Percentiles rank a stretch among this genome's conserved stretches.
Conservation (phyloP, 2,329 filamentous ascomycete species). For the Cytospora mali region DNA sequence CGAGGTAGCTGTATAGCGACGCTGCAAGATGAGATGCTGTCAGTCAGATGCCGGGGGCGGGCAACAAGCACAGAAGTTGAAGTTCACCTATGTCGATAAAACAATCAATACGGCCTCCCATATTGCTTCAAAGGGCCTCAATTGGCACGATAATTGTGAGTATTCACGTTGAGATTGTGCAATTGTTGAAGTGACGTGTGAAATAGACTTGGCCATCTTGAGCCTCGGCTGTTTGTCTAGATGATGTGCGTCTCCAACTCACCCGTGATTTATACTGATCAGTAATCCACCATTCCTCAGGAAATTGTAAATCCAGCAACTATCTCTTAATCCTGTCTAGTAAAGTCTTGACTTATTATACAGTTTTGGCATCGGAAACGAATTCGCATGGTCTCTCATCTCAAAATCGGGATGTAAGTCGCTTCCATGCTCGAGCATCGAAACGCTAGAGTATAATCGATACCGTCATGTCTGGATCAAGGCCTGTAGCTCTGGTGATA, state of each 20-base stretch:
- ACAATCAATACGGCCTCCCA: conserved; percentile 65
- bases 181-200: neutral
- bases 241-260: neutral
- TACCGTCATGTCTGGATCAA: conserved; percentile 30
- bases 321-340: neutral
- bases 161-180: neutral
- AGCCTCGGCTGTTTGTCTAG: conserved; percentile 17
- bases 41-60: conserved; percentile 10
- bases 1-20: conserved; percentile 63
- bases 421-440: neutral
- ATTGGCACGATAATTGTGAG: neutral
- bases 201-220: neutral
- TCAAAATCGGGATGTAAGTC: neutral
- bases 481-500: conserved; percentile 69
- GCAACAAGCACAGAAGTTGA: neutral
- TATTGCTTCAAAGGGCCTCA: conserved; percentile 36
- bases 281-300: conserved; percentile 5
- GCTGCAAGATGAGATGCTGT: conserved; percentile 46
- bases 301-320: neutral
- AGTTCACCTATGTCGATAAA: conserved; percentile 67
- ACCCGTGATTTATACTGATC: conserved; percentile 1
- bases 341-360: neutral
- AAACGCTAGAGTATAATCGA: conserved; percentile 24
- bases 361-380: neutral
- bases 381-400: neutral